Base-by-base conservation (phyloP, 2,329 filamentous ascomycete genomes). In the Penicillium sp. region DNA sequence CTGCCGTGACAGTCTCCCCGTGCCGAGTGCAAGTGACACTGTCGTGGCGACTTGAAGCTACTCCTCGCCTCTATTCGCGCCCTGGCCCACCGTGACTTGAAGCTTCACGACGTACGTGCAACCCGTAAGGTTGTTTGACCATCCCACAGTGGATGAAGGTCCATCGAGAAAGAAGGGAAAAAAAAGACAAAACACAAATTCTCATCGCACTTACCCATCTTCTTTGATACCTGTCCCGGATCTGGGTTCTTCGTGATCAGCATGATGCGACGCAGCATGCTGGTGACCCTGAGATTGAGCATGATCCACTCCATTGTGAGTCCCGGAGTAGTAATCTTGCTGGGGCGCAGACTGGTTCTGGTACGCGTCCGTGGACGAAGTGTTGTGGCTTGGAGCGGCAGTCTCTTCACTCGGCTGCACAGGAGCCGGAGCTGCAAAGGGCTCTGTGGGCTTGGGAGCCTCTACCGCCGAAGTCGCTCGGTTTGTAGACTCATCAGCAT, bases 171-270 rank as follows among this genome's bases (percentile, higher is more conserved):
- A 13, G 46, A 43, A 36, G 50, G 34, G 34, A 45, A 27, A 60
- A 52, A 50, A 45, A 26, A 7, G 7, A 32, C 11, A 5, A 32
- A 8, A 11, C 11, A 32, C 11, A 11, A 32, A 32, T 8, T 8
- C 35, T 27, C 39, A 32, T 40, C 12, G n/a, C 29, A 82, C 88
- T 90, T 84, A 94, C 88, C 88, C 88, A 66, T 94, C 88, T 81
- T 94, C 88, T 72, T 94, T 94, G 48, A 90, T 87, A 42, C 70
- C 71, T 25, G 70, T 73, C 39, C 66, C 71, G 29, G 69, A 73
- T 39, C 66, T 67, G 40, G 69, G 67, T 43, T 57, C 60, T 38
- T 68, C 68, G 27, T 62, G 43, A 32, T 71, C 66, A 32, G 51
- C 57, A 41, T 55, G 55, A 45, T 59, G 51, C 48, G 52, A 45